A percentile compares a stretch with the other conserved stretches of the same genome.
These are phyloP conservation scores for Xerocomus spinulosus DNA, from an alignment of 768 basidiomycete genomes.

Conservation along the genomic window DNA sequence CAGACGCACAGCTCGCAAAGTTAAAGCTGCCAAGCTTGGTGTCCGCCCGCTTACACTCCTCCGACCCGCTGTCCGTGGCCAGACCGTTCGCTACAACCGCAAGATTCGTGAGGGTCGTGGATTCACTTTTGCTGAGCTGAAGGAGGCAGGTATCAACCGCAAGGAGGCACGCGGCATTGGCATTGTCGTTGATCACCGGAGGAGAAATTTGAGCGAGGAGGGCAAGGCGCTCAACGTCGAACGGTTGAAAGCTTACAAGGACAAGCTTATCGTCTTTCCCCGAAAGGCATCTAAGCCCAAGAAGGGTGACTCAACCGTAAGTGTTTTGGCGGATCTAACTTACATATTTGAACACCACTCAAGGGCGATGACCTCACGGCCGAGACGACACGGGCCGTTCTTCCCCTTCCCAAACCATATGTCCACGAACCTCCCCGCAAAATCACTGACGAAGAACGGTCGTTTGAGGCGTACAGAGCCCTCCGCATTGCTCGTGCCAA, in stretches of 20 bases:
- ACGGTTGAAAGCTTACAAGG: slow-evolving; percentile 90
- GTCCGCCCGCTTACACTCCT: slow-evolving; percentile 88
- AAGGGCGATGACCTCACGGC: slow-evolving; percentile 83
- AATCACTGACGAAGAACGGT: slow-evolving; percentile 87
- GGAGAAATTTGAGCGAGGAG: slow-evolving; percentile 95
- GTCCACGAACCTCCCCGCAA: slow-evolving; percentile 83
- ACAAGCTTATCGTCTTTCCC: slow-evolving; percentile 93
- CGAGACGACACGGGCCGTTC: slow-evolving; percentile 60
- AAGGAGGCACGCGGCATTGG: slow-evolving; percentile 93
- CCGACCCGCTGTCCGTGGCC: slow-evolving; percentile 94
- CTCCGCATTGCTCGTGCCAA: slow-evolving; percentile 82
- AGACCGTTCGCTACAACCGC: slow-evolving; percentile 97
- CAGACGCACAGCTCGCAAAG: slow-evolving; percentile 86
- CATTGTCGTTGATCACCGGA: slow-evolving; percentile 94
- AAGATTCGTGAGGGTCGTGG: slow-evolving; percentile 96
- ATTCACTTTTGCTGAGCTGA: slow-evolving; percentile 91
- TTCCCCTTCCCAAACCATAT: slow-evolving; percentile 66
- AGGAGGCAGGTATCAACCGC: slow-evolving; percentile 90
- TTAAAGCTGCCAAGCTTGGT: slow-evolving; percentile 86
- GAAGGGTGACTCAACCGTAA: slow-evolving; percentile 87
- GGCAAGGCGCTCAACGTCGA: slow-evolving; percentile 94
- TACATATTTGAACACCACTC: slow-evolving; percentile 5
- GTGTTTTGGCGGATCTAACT: slow-evolving; percentile 27
- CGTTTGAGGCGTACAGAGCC: slow-evolving; percentile 83
- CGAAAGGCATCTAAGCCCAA: slow-evolving; percentile 93